These are phyloP conservation scores for Parastagonospora nodorum DNA, from an alignment of 2,329 filamentous ascomycete genomes.

Conservation along the genomic window DNA sequence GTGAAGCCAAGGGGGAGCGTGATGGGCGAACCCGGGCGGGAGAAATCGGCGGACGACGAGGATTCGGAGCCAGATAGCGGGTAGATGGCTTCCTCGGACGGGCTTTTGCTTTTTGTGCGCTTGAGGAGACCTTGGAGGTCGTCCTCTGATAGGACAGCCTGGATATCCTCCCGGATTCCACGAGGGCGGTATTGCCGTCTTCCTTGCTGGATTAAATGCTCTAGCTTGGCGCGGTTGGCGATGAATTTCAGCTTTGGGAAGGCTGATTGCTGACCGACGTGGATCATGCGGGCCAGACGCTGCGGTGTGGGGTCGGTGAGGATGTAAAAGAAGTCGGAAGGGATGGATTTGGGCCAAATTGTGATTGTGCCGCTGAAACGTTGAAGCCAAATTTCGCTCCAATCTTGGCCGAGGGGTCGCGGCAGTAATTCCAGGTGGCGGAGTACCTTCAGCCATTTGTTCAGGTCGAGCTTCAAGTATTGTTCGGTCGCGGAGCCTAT, in stretches of 20 bases:
- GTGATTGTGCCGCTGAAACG: constrained; percentile 94
- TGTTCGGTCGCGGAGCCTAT: constrained; percentile 90
- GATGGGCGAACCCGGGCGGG: constrained; percentile 35
- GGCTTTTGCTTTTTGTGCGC: constrained; percentile 27
- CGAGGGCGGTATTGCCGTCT: constrained; percentile 49
- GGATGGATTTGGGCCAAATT: constrained; percentile 85
- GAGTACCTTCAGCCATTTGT: constrained; percentile 96
- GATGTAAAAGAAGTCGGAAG: constrained; percentile 84
- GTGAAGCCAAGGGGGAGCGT: constrained; percentile 35
- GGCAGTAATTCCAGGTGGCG: constrained; percentile 91
- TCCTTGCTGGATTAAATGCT: constrained; percentile 68
- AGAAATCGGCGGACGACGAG: constrained; percentile 30
- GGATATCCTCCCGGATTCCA: constrained; percentile 36
- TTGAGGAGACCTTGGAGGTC: constrained; percentile 51
- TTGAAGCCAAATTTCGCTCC: constrained; percentile 96
- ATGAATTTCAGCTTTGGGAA: constrained; percentile 95
- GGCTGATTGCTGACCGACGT: constrained; percentile 83
- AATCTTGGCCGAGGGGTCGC: constrained; percentile 89
- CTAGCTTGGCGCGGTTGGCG: constrained; percentile 82
- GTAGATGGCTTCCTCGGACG: constrained; percentile 15
- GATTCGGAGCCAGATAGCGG: constrained; percentile 36
- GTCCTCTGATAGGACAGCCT: constrained; percentile 52
- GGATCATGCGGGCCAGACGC: constrained; percentile 84
- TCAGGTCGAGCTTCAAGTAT: constrained; percentile 93
- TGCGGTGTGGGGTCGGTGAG: constrained; percentile 79